Conservation (phyloP, 768 basidiomycete species). For the Collybiopsis luxurians region DNA sequence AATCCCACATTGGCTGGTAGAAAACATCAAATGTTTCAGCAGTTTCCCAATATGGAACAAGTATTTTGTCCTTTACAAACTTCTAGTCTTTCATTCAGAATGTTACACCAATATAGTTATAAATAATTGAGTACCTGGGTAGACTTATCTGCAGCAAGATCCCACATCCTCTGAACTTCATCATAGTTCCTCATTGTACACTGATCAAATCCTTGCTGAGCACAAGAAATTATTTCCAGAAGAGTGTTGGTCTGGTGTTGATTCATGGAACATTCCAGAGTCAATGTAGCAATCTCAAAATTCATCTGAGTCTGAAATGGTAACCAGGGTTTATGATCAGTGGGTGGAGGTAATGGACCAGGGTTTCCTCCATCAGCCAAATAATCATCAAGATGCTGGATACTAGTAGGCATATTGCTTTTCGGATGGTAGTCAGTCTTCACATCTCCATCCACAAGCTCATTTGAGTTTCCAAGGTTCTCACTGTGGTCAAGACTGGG, state of each 20-base stretch:
- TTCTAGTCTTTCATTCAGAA: background rate
- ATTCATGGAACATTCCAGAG: conserved; percentile 18
- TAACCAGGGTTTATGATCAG: conserved; percentile 19
- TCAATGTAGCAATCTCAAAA: conserved; percentile 26
- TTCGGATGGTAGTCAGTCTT: conserved; percentile 23
- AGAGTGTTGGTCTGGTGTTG: conserved; percentile 14
- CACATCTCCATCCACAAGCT: conserved; percentile 17
- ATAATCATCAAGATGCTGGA: conserved; percentile 17
- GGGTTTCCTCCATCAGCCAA: background rate
- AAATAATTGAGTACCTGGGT: background rate
- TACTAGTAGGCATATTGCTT: conserved; percentile 7
- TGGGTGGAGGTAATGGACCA: too few species aligned
- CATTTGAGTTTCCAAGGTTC: background rate
- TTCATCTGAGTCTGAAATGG: conserved; percentile 23
- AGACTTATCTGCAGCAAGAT: background rate
- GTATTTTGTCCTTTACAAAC: background rate
- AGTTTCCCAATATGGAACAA: background rate
- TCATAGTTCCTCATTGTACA: conserved; percentile 9
- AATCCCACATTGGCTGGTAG: conserved; percentile 22
- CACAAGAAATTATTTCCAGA: conserved; percentile 14
- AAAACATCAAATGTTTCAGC: conserved; percentile 11
- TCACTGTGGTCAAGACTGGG: background rate
- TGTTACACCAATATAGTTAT: background rate
- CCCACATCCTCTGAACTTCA: conserved; percentile 11
- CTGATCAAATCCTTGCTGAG: background rate